Conservation (phyloP, 2,329 filamentous ascomycete genomes). For the Alternaria sp. region DNA sequence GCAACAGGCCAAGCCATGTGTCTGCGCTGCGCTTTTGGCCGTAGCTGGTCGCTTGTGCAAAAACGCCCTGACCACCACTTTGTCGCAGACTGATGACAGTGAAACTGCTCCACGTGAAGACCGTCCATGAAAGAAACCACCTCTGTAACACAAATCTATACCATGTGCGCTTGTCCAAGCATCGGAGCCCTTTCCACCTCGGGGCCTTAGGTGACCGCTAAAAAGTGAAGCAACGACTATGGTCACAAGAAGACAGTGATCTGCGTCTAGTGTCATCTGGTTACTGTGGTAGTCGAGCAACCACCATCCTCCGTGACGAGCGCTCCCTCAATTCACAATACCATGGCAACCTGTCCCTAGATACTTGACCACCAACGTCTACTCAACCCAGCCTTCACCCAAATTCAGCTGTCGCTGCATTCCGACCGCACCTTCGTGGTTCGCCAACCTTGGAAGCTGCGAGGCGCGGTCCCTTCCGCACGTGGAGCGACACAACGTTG, state of each 20-base stretch:
- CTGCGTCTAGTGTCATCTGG: slow-evolving; percentile 7
- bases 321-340: background rate
- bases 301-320: background rate
- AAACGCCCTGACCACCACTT: slow-evolving; percentile 12
- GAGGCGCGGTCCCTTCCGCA: slow-evolving; percentile 9
- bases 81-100: slow-evolving; percentile 21
- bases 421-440: background rate
- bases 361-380: background rate
- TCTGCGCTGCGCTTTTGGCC: slow-evolving; percentile 1
- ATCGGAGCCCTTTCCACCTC: background rate
- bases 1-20: slow-evolving; percentile 19
- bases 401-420: background rate
- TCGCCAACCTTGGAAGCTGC: background rate
- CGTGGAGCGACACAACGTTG: slow-evolving; percentile 1
- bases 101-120: slow-evolving; percentile 13
- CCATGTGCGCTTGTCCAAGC: slow-evolving; percentile 10
- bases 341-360: background rate
- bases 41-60: slow-evolving; percentile 29
- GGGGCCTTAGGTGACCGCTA: background rate
- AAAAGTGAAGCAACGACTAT: slow-evolving; percentile 7
- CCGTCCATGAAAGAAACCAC: background rate
- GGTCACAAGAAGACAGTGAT: slow-evolving; percentile 8
- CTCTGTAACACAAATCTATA: slow-evolving; percentile 1
- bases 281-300: slow-evolving; percentile 3
- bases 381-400: background rate